Evolutionary conservation across 2,329 filamentous ascomycete genomes (phyloP).

Genomic region (Cladorrhinum sp.): DNA sequence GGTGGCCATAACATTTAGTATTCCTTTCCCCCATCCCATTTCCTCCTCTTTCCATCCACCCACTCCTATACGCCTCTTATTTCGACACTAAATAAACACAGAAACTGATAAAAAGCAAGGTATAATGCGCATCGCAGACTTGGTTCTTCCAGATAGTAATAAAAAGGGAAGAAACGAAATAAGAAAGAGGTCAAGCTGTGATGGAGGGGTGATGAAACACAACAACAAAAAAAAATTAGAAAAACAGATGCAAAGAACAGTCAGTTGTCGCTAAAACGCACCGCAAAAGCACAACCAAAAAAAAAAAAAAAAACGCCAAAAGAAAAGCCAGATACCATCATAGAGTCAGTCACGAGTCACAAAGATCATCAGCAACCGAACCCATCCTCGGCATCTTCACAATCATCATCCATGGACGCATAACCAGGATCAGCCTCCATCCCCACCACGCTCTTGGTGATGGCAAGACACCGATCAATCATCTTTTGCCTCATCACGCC

Average conservation of each 20-base stretch:
- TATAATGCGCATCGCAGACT: not conserved
- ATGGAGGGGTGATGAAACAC: not conserved
- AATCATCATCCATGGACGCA: constrained; percentile 52
- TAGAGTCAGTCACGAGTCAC: not conserved
- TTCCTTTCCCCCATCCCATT: not conserved
- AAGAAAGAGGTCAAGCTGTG: not conserved
- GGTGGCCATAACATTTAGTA: not conserved
- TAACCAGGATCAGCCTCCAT: constrained; percentile 61
- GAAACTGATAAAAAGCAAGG: not conserved
- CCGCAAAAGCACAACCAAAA: not conserved
- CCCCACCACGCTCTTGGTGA: constrained; percentile 56
- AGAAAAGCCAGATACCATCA: not conserved
- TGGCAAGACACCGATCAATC: constrained; percentile 52
- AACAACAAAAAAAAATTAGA: not conserved
- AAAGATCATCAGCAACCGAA: constrained; percentile 16
- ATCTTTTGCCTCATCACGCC: constrained; percentile 50
- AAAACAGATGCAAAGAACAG: not conserved
- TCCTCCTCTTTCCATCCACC: not conserved
- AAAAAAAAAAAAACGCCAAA: not conserved
- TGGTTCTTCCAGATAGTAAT: not conserved
- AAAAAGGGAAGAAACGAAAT: not conserved
- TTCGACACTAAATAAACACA: not conserved
- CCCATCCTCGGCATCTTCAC: constrained; percentile 35
- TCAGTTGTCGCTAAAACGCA: not conserved
- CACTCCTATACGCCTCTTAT: not conserved